Percentiles rank a stretch among this genome's conserved stretches.
These are phyloP conservation scores for Hypomyces rosellus DNA, from an alignment of 2,329 filamentous ascomycete genomes.

Conservation along the genomic window DNA sequence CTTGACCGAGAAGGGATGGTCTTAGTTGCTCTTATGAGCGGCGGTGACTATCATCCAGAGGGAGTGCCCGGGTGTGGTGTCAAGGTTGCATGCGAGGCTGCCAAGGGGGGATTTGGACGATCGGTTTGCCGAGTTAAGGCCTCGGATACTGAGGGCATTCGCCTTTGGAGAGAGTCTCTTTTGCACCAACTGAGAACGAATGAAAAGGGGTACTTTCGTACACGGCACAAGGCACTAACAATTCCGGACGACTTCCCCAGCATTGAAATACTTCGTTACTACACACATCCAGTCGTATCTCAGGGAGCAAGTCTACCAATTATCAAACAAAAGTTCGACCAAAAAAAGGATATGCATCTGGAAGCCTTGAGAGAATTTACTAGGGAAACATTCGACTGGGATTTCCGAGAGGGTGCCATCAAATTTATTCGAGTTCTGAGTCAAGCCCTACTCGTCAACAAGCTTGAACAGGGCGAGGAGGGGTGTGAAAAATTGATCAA, in stretches of 20 bases:
- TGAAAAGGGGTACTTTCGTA: conserved; percentile 71
- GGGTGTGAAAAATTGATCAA: conserved; percentile 47
- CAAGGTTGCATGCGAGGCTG: conserved; percentile 84
- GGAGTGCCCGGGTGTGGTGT: conserved; percentile 83
- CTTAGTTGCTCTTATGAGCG: conserved; percentile 87
- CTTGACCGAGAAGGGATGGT: conserved; percentile 87
- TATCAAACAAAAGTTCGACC: conserved; percentile 20
- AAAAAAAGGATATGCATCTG: conserved; percentile 22
- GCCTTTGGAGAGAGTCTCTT: conserved; percentile 65
- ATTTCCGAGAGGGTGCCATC: conserved; percentile 66
- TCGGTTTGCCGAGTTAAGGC: conserved; percentile 61
- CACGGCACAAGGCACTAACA: conserved; percentile 63
- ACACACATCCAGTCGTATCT: conserved; percentile 83
- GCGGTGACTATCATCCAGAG: conserved; percentile 86
- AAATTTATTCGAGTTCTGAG: conserved; percentile 80
- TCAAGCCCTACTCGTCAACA: conserved; percentile 64
- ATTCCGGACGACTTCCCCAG: conserved; percentile 82
- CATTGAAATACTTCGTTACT: conserved; percentile 72
- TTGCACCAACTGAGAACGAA: conserved; percentile 76
- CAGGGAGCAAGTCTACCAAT: conserved; percentile 39
- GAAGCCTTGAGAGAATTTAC: conserved; percentile 65
- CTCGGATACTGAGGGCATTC: conserved; percentile 53
- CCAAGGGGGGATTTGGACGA: conserved; percentile 77
- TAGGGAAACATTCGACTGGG: conserved; percentile 81
- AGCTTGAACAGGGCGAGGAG: conserved; percentile 30